Conservation (phyloP, 495 filamentous ascomycete species). For the Ascobolus immersus region DNA sequence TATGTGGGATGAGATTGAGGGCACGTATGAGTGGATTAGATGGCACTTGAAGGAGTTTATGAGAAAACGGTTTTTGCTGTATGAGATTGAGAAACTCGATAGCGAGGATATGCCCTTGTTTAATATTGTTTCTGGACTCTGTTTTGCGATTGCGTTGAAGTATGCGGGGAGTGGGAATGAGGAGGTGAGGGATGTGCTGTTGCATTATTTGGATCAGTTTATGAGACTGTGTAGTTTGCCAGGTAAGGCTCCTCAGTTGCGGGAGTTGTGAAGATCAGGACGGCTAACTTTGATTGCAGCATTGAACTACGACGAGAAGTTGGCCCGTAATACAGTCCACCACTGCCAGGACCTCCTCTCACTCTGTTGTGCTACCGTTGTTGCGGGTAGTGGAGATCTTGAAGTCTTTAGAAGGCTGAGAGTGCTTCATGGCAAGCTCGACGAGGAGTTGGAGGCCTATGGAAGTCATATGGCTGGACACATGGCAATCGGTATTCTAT, state of each 20-base stretch:
- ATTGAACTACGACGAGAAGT: constrained; percentile 50
- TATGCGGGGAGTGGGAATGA: constrained; percentile 60
- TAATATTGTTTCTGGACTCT: constrained; percentile 73
- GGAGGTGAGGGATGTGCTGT: constrained; percentile 49
- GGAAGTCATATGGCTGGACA: constrained; percentile 84
- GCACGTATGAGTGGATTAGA: constrained; percentile 46
- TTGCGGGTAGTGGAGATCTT: constrained; percentile 88
- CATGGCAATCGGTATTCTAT: constrained; percentile 72
- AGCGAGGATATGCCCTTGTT: constrained; percentile 74
- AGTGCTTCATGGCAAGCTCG: constrained; percentile 64
- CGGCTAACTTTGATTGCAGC: constrained; percentile 14
- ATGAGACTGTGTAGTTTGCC: constrained; percentile 49
- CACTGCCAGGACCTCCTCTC: constrained; percentile 76
- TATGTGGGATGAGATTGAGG: constrained; percentile 63
- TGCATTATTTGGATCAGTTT: constrained; percentile 68
- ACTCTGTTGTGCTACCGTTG: constrained; percentile 59
- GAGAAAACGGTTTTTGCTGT: constrained; percentile 20
- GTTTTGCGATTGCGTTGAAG: constrained; percentile 58
- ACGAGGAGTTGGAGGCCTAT: constrained; percentile 61
- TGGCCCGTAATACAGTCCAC: constrained; percentile 53
- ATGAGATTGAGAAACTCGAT: constrained; percentile 27
- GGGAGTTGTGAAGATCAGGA: background rate
- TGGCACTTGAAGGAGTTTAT: constrained; percentile 34
- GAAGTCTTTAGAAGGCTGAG: constrained; percentile 69
- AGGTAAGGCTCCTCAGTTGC: constrained; percentile 7